Evolutionary conservation across 129 eudicot genomes (phyloP).

Genomic region (Centaurea solstitialis): DNA sequence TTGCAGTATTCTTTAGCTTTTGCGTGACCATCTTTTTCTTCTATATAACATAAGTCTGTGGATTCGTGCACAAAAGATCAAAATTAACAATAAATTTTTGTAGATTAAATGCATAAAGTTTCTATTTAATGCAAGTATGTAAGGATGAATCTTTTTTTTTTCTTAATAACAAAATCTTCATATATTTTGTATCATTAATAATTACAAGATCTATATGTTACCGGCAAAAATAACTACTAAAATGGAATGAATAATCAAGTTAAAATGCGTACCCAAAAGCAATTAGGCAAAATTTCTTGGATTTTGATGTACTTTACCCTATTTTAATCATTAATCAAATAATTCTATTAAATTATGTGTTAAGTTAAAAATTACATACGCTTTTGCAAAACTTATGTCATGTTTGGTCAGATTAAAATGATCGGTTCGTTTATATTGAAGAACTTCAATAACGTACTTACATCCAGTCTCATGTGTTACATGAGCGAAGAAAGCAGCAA

Average conservation of each 20-base stretch:
- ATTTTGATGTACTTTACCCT: not conserved
- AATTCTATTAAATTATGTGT: not conserved
- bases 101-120: not conserved
- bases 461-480: not conserved
- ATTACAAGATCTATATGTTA: not conserved
- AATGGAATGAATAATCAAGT: not conserved
- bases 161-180: not conserved
- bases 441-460: not conserved
- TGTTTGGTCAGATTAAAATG: not conserved
- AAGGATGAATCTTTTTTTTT: not conserved
- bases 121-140: not conserved
- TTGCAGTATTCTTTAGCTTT: slow-evolving; percentile 19
- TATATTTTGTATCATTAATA: not conserved
- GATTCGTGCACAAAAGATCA: not conserved
- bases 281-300: not conserved
- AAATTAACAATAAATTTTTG: not conserved
- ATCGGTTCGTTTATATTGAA: not conserved
- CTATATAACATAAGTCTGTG: slow-evolving; percentile 29
- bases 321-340: not conserved
- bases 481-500: slow-evolving; percentile 16
- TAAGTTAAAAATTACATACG: not conserved
- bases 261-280: not conserved
- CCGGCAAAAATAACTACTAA: not conserved
- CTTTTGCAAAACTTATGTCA: not conserved
- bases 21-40: slow-evolving; percentile 17